Evolutionary conservation across 1,284 basidiomycete genomes (phyloP), one percentile per base, ranked within the genome.

Genomic region (Entoloma clypeatum): DNA sequence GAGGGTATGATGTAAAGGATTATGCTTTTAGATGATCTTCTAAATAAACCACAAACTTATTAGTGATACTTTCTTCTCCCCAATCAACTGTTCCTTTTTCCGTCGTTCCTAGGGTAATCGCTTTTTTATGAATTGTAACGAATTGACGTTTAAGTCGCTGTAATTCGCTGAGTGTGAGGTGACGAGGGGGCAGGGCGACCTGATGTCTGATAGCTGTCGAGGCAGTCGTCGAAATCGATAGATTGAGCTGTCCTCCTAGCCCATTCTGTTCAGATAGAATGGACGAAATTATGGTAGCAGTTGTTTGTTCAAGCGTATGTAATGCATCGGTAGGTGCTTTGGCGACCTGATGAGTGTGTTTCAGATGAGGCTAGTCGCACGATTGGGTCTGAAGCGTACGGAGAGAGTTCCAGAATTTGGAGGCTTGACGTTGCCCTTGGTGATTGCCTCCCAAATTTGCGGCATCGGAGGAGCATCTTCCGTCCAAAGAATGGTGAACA

Each of bases 141-240:
- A 93, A 96, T 57, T 93, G 90, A 33, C 92, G 73, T 60, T 94
- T 95, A 36, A 86, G 68, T 18, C 92, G 71, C 59, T 93, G 90
- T 40, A 95, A 68, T 64, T 93, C 90, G 0, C 88, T 81, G 14
- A 94, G 71, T 13, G 90, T 89, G 17, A 93, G 57, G 36, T 70
- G 72, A 10, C 86, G 82, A 14, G 73, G 55, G 1, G 88, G 88
- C 7, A 93, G 74, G 2, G 60, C 68, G 34, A 89, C 63, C 28
- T 54, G 58, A 18, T 61, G 54, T 44, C 62, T 67, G 19, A 71
- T 48, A n/a, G n/a, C n/a, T 5, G 61, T 56, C 23, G 64, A 45
- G n/a, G 44, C 34, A 19, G 40, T 40, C 14, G 41, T 34, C 8
- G 75, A 62, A 33, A 78, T 53, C 4, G 73, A 49, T 6, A 90